These are phyloP conservation scores for Rhynchospora pubera DNA, from an alignment of 176 grass and related monocot genomes.

Conservation along the genomic window DNA sequence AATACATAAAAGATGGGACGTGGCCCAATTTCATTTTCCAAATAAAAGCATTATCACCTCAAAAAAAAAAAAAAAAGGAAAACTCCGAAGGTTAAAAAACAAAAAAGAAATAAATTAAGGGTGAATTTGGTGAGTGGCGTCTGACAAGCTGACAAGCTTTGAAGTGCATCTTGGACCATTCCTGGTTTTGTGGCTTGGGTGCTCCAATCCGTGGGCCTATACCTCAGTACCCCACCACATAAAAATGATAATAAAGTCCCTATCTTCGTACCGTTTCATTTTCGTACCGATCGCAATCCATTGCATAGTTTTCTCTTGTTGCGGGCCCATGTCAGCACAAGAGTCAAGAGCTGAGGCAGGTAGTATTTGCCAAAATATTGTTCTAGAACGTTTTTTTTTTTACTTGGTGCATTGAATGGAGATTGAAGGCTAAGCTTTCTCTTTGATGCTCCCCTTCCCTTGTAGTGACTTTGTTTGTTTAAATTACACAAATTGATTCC, in stretches of 20 bases:
- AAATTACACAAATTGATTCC: not conserved
- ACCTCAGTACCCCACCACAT: not conserved
- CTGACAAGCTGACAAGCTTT: slow-evolving; percentile 5
- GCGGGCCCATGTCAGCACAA: not conserved
- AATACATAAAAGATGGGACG: no score
- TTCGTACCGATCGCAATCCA: not conserved
- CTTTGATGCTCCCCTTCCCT: not conserved
- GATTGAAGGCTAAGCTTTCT: not conserved
- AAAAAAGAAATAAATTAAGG: not conserved
- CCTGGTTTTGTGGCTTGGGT: not conserved
- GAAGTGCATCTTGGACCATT: slow-evolving; percentile 26
- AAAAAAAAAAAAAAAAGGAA: not conserved
- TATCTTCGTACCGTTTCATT: not conserved
- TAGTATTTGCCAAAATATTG: not conserved
- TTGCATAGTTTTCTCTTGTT: not conserved
- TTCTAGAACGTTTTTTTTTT: not conserved
- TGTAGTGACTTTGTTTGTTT: not conserved
- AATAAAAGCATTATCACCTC: not conserved
- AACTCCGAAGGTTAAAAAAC: not conserved
- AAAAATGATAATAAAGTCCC: not conserved
- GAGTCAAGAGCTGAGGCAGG: not conserved
- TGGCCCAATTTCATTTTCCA: no score
- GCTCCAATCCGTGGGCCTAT: not conserved
- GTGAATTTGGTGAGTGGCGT: not conserved
- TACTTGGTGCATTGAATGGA: not conserved